Evolutionary conservation across 768 basidiomycete genomes (phyloP).

Genomic region (Auricularia cornea): DNA sequence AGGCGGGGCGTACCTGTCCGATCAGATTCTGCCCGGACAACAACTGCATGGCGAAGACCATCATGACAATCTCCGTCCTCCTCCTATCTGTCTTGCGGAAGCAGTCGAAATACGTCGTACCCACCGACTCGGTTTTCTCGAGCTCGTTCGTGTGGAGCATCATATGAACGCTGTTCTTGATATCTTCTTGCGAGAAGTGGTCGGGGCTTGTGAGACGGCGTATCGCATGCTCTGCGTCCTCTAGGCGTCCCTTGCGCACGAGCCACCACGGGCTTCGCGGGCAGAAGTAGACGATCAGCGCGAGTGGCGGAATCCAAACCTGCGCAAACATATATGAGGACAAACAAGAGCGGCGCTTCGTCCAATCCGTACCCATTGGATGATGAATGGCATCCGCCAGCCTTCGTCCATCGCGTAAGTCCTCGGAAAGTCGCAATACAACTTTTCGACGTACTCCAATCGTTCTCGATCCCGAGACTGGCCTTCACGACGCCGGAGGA

Average conservation of each 20-base stretch:
- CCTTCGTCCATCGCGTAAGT: neutral
- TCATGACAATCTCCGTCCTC: slow-evolving; percentile 57
- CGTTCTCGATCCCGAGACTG: slow-evolving; percentile 10
- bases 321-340: neutral
- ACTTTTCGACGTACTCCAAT: slow-evolving; percentile 12
- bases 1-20: neutral
- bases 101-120: slow-evolving; percentile 29
- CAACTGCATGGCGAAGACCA: slow-evolving; percentile 85
- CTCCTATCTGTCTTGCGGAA: slow-evolving; percentile 25
- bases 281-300: slow-evolving; percentile 19
- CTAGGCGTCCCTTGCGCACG: slow-evolving; percentile 21
- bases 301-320: slow-evolving; percentile 23
- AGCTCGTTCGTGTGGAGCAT: slow-evolving; percentile 29
- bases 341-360: neutral
- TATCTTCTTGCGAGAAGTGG: slow-evolving; percentile 15
- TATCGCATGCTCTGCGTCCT: slow-evolving; percentile 21
- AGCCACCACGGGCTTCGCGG: slow-evolving; percentile 23
- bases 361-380: slow-evolving; percentile 20
- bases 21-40: slow-evolving; percentile 17
- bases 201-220: slow-evolving; percentile 12
- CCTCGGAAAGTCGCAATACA: neutral
- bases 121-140: slow-evolving; percentile 23
- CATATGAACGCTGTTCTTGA: slow-evolving; percentile 24
- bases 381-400: slow-evolving; percentile 14
- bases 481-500: slow-evolving; percentile 18